Percentiles rank a stretch among this genome's conserved stretches.
phyloP scores from a whole-genome alignment of 2,329 filamentous ascomycete species.

The Alternaria solani region DNA sequence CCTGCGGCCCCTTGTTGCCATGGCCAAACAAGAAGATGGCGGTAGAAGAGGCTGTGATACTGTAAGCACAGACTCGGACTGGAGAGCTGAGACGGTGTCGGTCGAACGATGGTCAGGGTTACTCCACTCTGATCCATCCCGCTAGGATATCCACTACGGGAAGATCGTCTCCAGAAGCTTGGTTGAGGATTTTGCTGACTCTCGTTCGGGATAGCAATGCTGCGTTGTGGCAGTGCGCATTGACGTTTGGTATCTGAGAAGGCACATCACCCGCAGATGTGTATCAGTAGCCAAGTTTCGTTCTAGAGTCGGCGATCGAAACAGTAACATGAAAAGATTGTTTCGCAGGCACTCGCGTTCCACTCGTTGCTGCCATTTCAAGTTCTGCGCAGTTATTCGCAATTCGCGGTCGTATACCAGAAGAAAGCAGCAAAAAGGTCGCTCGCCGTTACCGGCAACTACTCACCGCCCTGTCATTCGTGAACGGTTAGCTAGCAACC shows the following conservation, averaged over 20 bases:
- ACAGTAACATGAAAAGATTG: constrained; percentile 17
- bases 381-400: background rate
- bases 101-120: constrained; percentile 35
- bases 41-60: constrained; percentile 32
- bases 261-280: constrained; percentile 17
- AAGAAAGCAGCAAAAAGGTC: background rate
- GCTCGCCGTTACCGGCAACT: background rate
- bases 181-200: constrained; percentile 11
- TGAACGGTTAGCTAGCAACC: constrained; percentile 8
- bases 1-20: constrained; percentile 13
- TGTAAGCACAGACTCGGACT: constrained; percentile 23
- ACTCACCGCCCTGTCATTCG: background rate
- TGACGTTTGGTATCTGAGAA: constrained; percentile 43
- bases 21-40: constrained; percentile 25
- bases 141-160: constrained; percentile 26
- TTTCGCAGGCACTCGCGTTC: constrained; percentile 3
- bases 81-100: constrained; percentile 34
- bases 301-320: constrained; percentile 39
- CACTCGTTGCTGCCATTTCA: background rate
- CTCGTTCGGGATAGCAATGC: constrained; percentile 29
- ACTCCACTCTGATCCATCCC: constrained; percentile 14
- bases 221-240: constrained; percentile 32
- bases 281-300: constrained; percentile 38
- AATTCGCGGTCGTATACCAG: background rate
- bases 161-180: constrained; percentile 31